Evolutionary conservation across 768 basidiomycete genomes (phyloP).

Genomic region (Lactarius akahatsu): DNA sequence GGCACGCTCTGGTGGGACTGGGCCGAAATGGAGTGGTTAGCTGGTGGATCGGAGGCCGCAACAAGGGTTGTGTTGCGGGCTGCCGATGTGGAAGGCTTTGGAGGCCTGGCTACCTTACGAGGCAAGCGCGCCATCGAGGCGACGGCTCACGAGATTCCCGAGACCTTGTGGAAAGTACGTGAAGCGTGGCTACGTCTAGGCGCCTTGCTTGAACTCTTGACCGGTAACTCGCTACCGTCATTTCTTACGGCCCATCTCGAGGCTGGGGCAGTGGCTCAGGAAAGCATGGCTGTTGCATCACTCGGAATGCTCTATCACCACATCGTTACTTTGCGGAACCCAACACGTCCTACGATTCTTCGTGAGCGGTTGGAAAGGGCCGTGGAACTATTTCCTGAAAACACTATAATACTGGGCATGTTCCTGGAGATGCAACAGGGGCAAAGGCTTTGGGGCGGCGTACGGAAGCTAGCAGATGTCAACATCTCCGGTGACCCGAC

Average conservation of each 20-base stretch:
- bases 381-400: constrained; percentile 59
- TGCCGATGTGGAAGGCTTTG: constrained; percentile 50
- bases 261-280: constrained; percentile 37
- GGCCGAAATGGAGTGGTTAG: constrained; percentile 83
- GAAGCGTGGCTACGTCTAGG: constrained; percentile 67
- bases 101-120: constrained; percentile 57
- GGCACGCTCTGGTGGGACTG: constrained; percentile 75
- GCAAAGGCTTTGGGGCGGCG: constrained; percentile 74
- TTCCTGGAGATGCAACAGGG: constrained; percentile 78
- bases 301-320: constrained; percentile 64
- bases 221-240: constrained; percentile 41
- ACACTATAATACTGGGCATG: constrained; percentile 68
- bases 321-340: constrained; percentile 50
- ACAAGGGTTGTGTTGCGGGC: constrained; percentile 55
- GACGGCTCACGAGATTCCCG: constrained; percentile 32
- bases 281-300: constrained; percentile 57
- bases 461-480: constrained; percentile 57
- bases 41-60: constrained; percentile 49
- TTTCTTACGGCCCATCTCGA: constrained; percentile 37
- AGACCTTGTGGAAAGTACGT: constrained; percentile 50
- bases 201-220: constrained; percentile 63
- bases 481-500: constrained; percentile 36
- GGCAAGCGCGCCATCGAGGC: constrained; percentile 66
- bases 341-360: constrained; percentile 57
- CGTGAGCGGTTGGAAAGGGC: constrained; percentile 57